Percentiles rank a stretch among this genome's conserved stretches.
Evolutionary conservation across 1,284 basidiomycete genomes (phyloP).

Genomic region (Stereum hirsutum): DNA sequence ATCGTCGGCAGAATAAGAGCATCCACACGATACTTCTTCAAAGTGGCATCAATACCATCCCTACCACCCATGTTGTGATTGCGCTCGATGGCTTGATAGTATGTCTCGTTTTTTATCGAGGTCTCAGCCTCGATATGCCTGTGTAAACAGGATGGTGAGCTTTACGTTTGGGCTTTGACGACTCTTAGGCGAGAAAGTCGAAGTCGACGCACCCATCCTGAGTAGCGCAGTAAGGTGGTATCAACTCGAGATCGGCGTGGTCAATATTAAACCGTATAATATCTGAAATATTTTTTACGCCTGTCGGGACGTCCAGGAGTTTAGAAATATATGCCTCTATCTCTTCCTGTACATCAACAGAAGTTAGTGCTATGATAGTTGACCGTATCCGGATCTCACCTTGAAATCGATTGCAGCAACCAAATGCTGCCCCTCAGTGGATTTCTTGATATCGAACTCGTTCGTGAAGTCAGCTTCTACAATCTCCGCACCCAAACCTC

Average conservation of each 20-base stretch:
- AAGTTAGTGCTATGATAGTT: not conserved
- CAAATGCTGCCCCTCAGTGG: constrained; percentile 21
- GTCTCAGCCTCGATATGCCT: constrained; percentile 30
- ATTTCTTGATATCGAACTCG: constrained; percentile 22
- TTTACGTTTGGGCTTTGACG: not conserved
- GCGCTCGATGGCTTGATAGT: constrained; percentile 27
- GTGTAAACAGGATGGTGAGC: not conserved
- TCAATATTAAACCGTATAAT: constrained; percentile 33
- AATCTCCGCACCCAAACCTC: constrained; percentile 28
- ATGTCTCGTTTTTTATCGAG: constrained; percentile 25
- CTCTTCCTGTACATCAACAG: constrained; percentile 18
- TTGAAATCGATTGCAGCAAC: constrained; percentile 33
- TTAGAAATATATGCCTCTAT: constrained; percentile 25
- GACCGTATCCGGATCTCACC: too few species aligned
- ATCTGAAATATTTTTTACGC: constrained; percentile 27
- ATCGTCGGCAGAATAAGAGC: constrained; percentile 33
- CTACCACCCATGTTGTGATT: constrained; percentile 27
- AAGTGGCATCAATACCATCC: constrained; percentile 35
- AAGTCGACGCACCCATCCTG: constrained; percentile 26
- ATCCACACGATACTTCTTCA: constrained; percentile 31
- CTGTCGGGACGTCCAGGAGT: constrained; percentile 25
- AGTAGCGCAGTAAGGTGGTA: constrained; percentile 27
- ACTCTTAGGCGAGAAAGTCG: too few species aligned
- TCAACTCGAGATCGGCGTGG: constrained; percentile 30
- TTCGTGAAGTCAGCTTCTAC: constrained; percentile 33